Evolutionary conservation across 306 rosid species (phyloP).

Genomic region (Inga leiocalycina): DNA sequence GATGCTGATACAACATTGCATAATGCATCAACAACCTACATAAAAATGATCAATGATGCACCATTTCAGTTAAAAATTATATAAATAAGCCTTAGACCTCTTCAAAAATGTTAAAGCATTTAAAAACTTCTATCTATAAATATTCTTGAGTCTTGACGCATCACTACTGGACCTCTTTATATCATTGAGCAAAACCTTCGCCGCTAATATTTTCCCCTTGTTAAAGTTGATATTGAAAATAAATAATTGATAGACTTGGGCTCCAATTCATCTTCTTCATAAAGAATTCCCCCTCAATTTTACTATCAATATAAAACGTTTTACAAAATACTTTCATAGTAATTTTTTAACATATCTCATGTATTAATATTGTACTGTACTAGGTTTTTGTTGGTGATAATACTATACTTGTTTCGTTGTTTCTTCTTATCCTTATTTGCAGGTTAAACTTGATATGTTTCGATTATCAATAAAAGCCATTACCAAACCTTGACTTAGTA

Average conservation of each 20-base stretch:
- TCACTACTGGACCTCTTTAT: neutral
- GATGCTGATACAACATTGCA: slow-evolving; percentile 94
- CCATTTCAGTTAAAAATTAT: slow-evolving; percentile 7
- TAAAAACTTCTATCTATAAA: neutral
- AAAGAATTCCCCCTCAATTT: neutral
- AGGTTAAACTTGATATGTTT: neutral
- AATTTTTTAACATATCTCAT: neutral
- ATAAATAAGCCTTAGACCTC: neutral
- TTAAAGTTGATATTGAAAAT: neutral
- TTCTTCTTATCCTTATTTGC: neutral
- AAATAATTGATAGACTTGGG: neutral
- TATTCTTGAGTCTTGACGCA: neutral
- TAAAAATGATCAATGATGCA: slow-evolving; percentile 22
- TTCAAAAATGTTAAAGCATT: neutral
- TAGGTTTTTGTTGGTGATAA: too few species aligned
- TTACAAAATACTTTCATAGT: neutral
- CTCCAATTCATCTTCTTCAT: neutral
- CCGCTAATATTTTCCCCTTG: neutral
- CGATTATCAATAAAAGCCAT: neutral
- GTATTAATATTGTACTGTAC: neutral
- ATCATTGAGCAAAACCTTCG: neutral
- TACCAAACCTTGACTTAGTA: neutral
- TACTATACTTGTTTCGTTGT: neutral
- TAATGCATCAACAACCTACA: slow-evolving; percentile 91
- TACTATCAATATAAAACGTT: neutral